Base-by-base conservation (phyloP, 2,329 filamentous ascomycete species). In the Pseudogymnoascus sp. region DNA sequence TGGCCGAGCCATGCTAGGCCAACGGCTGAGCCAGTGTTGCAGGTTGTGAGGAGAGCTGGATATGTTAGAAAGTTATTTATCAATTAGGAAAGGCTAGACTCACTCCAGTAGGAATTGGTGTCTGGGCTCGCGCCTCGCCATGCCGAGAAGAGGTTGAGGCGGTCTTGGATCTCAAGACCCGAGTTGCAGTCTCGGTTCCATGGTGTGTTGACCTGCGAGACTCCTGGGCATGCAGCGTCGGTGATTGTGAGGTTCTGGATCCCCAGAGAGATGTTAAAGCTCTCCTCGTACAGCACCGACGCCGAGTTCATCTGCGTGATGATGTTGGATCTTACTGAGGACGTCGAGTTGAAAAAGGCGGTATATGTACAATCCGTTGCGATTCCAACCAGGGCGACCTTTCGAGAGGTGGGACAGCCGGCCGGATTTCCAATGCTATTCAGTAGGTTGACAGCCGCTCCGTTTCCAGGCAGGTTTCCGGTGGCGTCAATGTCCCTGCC, bases 331-430 rank as follows among this genome's bases (percentile, higher is more conserved):
- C 87, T 82, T 23, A 88, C 83, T n/a, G 84, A 78, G 60, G 84
- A 79, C 45, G 82, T 82, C 22, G 81, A 82, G 65, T 86, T 83
- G 73, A 97, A 95, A 3, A 81, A 80, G 1, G 78, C 79, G 39
- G 87, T 91, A 72, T 97, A 97, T 7, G 85, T 90, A 78, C 94
- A 99, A 74, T 99, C 94, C 0, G 92, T 94, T 7, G 92, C 94
- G 38, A 97, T 86, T 28, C 94, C 94, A 23, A 99, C 85, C 41
- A 97, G 81, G 0, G 94, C 94, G 16, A 99, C 91, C 75, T 90
- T 95, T 67, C 92, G 86, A n/a, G 91, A 93, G 0, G 82, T 87
- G 5, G 93, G 93, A 72, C 94, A 99, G 60, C 94, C 94, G n/a
- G 77, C 73, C 0, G 89, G 89, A 64, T 84, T 88, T 58, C 94